phyloP scores from a whole-genome alignment of 2,329 filamentous ascomycete species.

The Teratosphaeria pseudoeucalypti region DNA sequence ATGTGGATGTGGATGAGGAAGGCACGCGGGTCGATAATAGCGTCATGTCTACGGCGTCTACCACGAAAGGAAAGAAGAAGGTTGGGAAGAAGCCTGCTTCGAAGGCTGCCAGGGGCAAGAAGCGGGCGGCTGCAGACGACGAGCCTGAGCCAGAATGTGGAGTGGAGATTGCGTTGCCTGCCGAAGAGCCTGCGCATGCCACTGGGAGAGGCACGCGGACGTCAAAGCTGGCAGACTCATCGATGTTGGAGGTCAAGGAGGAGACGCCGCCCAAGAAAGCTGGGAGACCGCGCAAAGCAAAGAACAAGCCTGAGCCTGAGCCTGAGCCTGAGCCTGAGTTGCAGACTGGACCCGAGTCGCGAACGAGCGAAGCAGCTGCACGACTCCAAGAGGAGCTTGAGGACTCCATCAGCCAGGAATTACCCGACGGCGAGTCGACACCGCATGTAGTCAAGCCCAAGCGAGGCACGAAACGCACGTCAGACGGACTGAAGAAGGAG shows the following conservation, averaged over 20 bases:
- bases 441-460: slow-evolving; percentile 14
- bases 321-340: slow-evolving; percentile 13
- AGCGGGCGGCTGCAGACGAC: slow-evolving; percentile 10
- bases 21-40: slow-evolving; percentile 44
- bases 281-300: slow-evolving; percentile 20
- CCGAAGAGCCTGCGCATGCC: slow-evolving; percentile 4
- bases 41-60: slow-evolving; percentile 37
- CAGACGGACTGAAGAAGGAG: slow-evolving; percentile 26
- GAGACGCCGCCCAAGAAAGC: slow-evolving; percentile 19
- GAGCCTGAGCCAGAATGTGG: slow-evolving; percentile 2
- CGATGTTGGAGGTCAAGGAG: slow-evolving; percentile 17
- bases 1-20: slow-evolving; percentile 4
- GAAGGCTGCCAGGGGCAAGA: slow-evolving; percentile 34
- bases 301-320: slow-evolving; percentile 18
- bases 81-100: slow-evolving; percentile 32
- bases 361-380: slow-evolving; percentile 17
- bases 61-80: slow-evolving; percentile 30
- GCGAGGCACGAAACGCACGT: slow-evolving; percentile 28
- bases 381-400: slow-evolving; percentile 25
- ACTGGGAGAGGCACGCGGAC: slow-evolving; percentile 11
- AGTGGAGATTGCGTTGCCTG: background rate
- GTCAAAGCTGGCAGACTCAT: slow-evolving; percentile 21
- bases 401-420: slow-evolving; percentile 15
- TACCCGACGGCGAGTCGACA: slow-evolving; percentile 17
- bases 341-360: slow-evolving; percentile 8